Percentiles rank a stretch among this genome's conserved stretches.
Conservation (phyloP, 1,284 basidiomycete species). For the Sporisorium reilianum region DNA sequence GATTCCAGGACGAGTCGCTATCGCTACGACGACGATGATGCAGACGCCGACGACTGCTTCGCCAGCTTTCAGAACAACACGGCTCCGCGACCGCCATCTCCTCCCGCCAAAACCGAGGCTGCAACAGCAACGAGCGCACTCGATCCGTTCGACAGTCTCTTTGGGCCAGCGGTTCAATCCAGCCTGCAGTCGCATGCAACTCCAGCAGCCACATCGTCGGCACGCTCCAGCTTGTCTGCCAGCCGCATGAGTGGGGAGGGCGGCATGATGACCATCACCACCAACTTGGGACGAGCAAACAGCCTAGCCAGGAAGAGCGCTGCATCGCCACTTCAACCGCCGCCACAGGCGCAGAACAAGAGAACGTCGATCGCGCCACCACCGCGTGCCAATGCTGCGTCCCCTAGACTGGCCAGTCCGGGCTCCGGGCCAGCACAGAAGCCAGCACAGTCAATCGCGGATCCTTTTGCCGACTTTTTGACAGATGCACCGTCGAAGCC, state of each 20-base stretch:
- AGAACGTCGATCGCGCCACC: conserved; percentile 29
- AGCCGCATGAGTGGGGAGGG: conserved; percentile 34
- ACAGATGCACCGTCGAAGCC: conserved; percentile 20
- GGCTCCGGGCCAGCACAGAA: not conserved
- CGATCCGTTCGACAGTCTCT: conserved; percentile 31
- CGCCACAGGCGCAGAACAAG: conserved; percentile 26
- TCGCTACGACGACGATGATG: conserved; percentile 29
- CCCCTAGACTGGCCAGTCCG: conserved; percentile 11
- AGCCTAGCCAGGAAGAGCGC: conserved; percentile 27
- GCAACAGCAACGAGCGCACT: not conserved
- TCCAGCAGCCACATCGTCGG: conserved; percentile 23
- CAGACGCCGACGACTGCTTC: conserved; percentile 30
- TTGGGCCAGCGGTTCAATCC: conserved; percentile 15
- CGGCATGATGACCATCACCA: conserved; percentile 46
- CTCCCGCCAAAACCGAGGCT: not conserved
- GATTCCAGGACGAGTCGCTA: conserved; percentile 19
- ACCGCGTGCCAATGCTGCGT: conserved; percentile 21
- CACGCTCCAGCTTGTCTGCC: conserved; percentile 28
- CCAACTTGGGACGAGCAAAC: conserved; percentile 24
- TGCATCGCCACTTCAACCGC: conserved; percentile 32
- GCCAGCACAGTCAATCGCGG: not conserved
- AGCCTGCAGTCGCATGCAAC: conserved; percentile 15
- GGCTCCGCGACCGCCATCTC: not conserved
- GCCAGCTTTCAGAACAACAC: conserved; percentile 20
- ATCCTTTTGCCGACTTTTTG: conserved; percentile 39